A percentile compares a stretch with the other conserved stretches of the same genome.
Conservation (phyloP, 345 rosid genomes). For the Citrus trifoliata region DNA sequence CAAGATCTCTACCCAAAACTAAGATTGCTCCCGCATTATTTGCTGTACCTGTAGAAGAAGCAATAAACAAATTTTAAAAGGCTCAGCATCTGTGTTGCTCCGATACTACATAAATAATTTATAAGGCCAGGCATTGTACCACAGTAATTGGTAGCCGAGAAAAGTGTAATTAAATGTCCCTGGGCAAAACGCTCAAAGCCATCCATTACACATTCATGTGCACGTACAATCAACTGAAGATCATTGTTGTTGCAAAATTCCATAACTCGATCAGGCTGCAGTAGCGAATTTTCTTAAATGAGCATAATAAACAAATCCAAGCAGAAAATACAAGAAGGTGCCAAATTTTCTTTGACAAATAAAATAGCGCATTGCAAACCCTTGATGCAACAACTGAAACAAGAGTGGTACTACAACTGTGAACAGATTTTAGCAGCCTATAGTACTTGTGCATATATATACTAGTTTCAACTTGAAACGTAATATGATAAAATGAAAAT, state of each 20-base stretch:
- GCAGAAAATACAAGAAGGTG: background rate
- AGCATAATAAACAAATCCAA: slow-evolving; percentile 8
- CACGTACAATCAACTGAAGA: slow-evolving; percentile 95
- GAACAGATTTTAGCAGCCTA: background rate
- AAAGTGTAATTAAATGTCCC: slow-evolving; percentile 94
- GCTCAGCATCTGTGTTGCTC: background rate
- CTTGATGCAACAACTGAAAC: background rate
- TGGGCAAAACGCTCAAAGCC: slow-evolving; percentile 99
- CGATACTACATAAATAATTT: background rate
- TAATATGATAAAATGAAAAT: background rate
- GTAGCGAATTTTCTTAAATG: slow-evolving; percentile 12
- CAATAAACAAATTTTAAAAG: slow-evolving; percentile 2
- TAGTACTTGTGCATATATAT: background rate
- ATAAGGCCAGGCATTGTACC: slow-evolving; percentile 40
- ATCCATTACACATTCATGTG: slow-evolving; percentile 99
- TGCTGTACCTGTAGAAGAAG: slow-evolving; percentile 71
- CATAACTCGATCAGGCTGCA: slow-evolving; percentile 99
- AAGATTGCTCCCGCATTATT: slow-evolving; percentile 97
- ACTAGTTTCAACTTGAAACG: background rate
- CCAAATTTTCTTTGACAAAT: background rate
- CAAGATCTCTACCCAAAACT: slow-evolving; percentile 97
- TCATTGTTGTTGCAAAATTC: slow-evolving; percentile 98
- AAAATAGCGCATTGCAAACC: background rate
- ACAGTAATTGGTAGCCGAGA: slow-evolving; percentile 95
- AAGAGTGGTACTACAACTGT: background rate